Evolutionary conservation across 1,284 basidiomycete genomes (phyloP), one percentile per base, ranked within the genome.

Genomic region (Pascua sp.): DNA sequence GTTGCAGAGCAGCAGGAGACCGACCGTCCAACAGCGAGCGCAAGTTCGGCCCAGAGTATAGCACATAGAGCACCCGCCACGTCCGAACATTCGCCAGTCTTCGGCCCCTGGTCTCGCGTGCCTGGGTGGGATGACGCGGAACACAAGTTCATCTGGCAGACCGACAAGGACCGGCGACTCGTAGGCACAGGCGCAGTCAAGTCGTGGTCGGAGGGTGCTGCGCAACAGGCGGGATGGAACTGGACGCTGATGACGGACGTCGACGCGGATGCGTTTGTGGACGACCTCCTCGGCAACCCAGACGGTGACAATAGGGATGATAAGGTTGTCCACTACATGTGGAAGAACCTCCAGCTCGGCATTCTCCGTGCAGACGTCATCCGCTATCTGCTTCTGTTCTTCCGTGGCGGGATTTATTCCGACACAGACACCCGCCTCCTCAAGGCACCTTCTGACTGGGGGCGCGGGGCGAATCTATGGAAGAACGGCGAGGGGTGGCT

Each of bases 361-460:
- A 78, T 78, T 39, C 60, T 77, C 24, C 63, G 64, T 18, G 65
- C 73, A 15, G 76, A 77, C 47, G 62, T 66, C 45, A 55, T 77
- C 5, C 67, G 77, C 7, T 79, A 79, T 51, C 69, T 78, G n/a
- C 50, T 77, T 2, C 55, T 78, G 2, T 56, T 72, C 13, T 51
- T 78, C 9, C 57, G 69, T 42, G 77, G 77, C 39, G 77, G 77
- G 1, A 75, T 79, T 51, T 79, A 79, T 63, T 60, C 68, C 11
- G 77, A 79, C 55, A 75, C 72, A 18, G 78, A 79, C 59, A 79
- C 78, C 11, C 51, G 40, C 24, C 59, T 75, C 8, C 69, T 77
- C 42, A 67, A 70, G 51, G 51, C 69, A 1, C 71, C 76, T 9
- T 57, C 62, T 0, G 43, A 48, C 16, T 79, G 77, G 77, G 73